A percentile compares a stretch with the other conserved stretches of the same genome.
Evolutionary conservation across 805 yeast genomes (phyloP).

Genomic region (Candida saitoana): DNA sequence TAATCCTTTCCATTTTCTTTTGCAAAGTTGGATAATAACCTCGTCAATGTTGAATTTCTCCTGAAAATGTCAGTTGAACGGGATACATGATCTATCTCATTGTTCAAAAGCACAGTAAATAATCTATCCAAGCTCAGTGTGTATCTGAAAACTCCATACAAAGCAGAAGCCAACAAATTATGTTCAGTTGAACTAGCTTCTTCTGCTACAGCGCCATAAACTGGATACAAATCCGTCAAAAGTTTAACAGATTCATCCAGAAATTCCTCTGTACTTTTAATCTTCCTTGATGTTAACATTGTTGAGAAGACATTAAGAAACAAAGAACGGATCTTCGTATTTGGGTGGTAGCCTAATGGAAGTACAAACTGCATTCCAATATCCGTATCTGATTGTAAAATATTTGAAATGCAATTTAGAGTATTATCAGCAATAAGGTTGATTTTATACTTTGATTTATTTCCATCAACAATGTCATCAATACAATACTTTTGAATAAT

Average conservation of each 20-base stretch:
- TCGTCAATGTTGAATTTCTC: conserved; percentile 78
- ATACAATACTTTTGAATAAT: conserved; percentile 44
- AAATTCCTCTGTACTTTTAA: conserved; percentile 22
- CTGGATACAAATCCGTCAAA: conserved; percentile 27
- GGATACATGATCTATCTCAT: conserved; percentile 58
- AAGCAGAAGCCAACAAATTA: conserved; percentile 63
- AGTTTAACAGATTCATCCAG: conserved; percentile 21
- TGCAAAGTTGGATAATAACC: conserved; percentile 68
- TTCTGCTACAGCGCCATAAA: conserved; percentile 50
- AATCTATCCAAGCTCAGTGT: conserved; percentile 36
- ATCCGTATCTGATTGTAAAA: conserved; percentile 69
- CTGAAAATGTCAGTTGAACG: conserved; percentile 72
- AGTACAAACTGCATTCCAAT: conserved; percentile 73
- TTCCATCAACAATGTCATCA: conserved; percentile 12
- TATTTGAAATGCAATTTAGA: conserved; percentile 60
- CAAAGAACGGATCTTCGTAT: conserved; percentile 60
- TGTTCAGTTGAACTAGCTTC: conserved; percentile 67
- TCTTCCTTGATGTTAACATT: conserved; percentile 43
- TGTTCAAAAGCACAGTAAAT: conserved; percentile 51
- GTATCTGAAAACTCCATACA: conserved; percentile 51
- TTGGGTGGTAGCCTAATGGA: conserved; percentile 73
- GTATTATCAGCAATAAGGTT: conserved; percentile 58
- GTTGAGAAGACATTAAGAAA: conserved; percentile 75
- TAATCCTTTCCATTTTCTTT: conserved; percentile 62
- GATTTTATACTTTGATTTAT: conserved; percentile 48